Conservation (phyloP, 2,329 filamentous ascomycete genomes). For the Elsinoe perseae region DNA sequence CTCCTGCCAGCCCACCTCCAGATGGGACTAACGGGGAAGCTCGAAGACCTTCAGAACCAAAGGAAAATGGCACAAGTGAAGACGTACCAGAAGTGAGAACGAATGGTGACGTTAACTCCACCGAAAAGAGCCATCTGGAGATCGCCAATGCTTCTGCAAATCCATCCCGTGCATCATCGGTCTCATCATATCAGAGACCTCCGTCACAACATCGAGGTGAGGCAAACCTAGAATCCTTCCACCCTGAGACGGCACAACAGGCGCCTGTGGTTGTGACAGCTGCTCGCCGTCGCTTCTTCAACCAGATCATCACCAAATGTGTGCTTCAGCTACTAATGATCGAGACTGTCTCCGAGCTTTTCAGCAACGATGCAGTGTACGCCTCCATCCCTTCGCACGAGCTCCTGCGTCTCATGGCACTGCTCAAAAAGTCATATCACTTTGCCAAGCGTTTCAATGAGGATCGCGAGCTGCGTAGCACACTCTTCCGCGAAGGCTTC, state of each 20-base stretch:
- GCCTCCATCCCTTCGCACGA: conserved; percentile 83
- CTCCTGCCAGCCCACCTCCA: conserved; percentile 31
- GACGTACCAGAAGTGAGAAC: conserved; percentile 18
- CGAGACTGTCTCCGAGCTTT: conserved; percentile 96
- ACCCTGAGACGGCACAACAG: conserved; percentile 64
- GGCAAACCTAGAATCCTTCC: conserved; percentile 73
- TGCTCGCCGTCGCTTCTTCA: conserved; percentile 90
- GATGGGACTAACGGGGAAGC: neutral
- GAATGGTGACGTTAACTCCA: conserved; percentile 11
- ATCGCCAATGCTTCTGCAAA: neutral
- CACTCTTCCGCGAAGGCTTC: conserved; percentile 93
- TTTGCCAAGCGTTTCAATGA: conserved; percentile 98
- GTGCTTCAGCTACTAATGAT: conserved; percentile 98
- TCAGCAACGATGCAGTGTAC: conserved; percentile 95
- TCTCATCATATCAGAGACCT: conserved; percentile 8
- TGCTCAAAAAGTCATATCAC: conserved; percentile 91
- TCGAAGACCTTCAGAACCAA: conserved; percentile 15
- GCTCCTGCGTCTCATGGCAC: conserved; percentile 81
- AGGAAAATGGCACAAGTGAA: conserved; percentile 21
- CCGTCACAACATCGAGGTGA: conserved; percentile 24
- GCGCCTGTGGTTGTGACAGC: conserved; percentile 89
- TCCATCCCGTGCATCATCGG: conserved; percentile 2
- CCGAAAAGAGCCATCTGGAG: neutral
- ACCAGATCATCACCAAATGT: conserved; percentile 97
- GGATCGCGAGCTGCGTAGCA: conserved; percentile 89